Evolutionary conservation across 768 basidiomycete genomes (phyloP), one percentile per base, ranked within the genome.

Genomic region (Rhizopogon rudus): DNA sequence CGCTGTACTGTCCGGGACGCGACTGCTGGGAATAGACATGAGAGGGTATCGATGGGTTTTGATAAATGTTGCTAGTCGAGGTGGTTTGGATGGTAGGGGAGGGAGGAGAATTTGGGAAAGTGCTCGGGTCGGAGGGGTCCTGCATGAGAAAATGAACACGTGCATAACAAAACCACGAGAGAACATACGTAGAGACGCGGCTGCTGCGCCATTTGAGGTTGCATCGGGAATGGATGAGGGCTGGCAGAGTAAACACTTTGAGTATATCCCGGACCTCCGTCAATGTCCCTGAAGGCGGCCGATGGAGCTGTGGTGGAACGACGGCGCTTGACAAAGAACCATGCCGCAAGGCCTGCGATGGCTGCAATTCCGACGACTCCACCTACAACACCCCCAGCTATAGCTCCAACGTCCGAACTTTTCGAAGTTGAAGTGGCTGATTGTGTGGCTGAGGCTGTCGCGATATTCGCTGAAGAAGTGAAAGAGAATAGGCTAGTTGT

Each of bases 321-420:
- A 20, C 62, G 65, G 40, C 59, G 71, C 40, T 46, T 65, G 39
- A 60, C 63, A 31, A 68, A 58, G 58, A 77, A 73, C 73, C 77
- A 84, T 51, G 76, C 61, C 6, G 68, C 42, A 6, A 61, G 58
- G 1, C 66, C 77, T 5, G 61, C 75, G 12, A 84, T 67, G 44
- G 78, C 57, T 7, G 73, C 77, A 17, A 81, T 54, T n/a, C 66
- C 73, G 28, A 80, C 73, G 1, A 86, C 55, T n/a, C 86, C 85
- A 40, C 85, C 86, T 0, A 80, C 82, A 39, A 87, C 85, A 17
- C 81, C 81, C 2, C 83, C 84, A 2, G 80, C 75, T 40, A 87
- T 86, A 6, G 81, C 81, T 3, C 80, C 83, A 1, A 78, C 70
- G 59, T 81, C 70, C 16, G 59, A 53, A n/a, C 12, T 52, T 20